Evolutionary conservation across 257 asterid species (phyloP), one percentile per base, ranked within the genome.

Genomic region (Solanum habrochaites): DNA sequence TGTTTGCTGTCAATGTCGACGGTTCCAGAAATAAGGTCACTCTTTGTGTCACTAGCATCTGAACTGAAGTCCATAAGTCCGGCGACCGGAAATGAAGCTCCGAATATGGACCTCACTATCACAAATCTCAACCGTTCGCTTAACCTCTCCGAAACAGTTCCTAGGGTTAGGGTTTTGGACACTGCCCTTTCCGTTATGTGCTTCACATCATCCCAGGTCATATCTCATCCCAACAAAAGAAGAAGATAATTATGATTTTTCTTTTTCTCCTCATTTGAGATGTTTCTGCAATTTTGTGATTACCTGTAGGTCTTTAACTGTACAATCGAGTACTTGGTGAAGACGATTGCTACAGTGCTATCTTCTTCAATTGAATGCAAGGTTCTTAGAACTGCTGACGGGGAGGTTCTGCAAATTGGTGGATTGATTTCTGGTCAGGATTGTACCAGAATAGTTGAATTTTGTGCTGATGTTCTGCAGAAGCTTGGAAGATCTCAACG

Each of bases 131-230:
- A 88, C 90, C 94, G 90, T 82, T 91, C 92, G 75, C 94, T 95
- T 91, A 94, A 95, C 90, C 91, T 90, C 85, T 87, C 89, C 62
- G 91, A 91, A 90, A 85, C 87, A 83, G 83, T 75, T 62, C 91
- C 94, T 39, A 85, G 92, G 86, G 88, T 88, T 88, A 90, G 92
- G 86, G 73, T 93, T 91, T 86, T 94, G 88, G 95, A 94, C 87
- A 89, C 96, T 45, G 93, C 98, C 31, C 96, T 95, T 60, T 93
- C 98, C 86, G 92, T 91, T 88, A 88, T 94, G 98, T 90, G 97
- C 94, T 93, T 93, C 92, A 87, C 94, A 13, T 94, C 94, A 73
- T 95, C 95, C 27, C 95, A 93, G 98, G 98, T 94, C 85, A 60
- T 25, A 42, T 69, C 27, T 85, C 37, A 21, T 66, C 83, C 82